Conservation (phyloP, 441 rosid species). For the Breynia disticha region DNA sequence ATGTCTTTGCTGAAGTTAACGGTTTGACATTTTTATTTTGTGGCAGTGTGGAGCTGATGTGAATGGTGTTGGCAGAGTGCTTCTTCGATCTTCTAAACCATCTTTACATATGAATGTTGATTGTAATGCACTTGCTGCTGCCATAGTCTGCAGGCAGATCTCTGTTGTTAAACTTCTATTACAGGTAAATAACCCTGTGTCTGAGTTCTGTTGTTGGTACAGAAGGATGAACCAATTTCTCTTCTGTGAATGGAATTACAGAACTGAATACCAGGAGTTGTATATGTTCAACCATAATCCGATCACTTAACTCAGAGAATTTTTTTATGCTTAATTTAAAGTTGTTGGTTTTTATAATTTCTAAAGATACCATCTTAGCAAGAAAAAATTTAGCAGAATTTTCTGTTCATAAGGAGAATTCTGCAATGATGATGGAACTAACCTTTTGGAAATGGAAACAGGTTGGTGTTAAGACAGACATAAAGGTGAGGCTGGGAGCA, state of each 20-base stretch:
- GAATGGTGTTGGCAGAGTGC: constrained; percentile 52
- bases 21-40: constrained; percentile 11
- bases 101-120: constrained; percentile 73
- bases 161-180: constrained; percentile 56
- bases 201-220: too few species aligned
- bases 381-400: constrained; percentile 3
- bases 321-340: too few species aligned
- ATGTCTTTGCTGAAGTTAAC: constrained; percentile 1
- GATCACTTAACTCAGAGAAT: too few species aligned
- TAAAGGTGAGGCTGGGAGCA: constrained; percentile 68
- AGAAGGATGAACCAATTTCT: too few species aligned
- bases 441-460: constrained; percentile 19
- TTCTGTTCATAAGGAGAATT: too few species aligned
- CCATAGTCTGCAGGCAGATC: constrained; percentile 75
- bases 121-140: constrained; percentile 84
- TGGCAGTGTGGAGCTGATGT: constrained; percentile 83
- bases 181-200: constrained; percentile 37
- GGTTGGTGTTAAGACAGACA: constrained; percentile 61
- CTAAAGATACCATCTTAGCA: too few species aligned
- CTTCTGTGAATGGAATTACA: too few species aligned
- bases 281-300: neutral
- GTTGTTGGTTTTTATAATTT: too few species aligned
- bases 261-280: neutral
- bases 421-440: neutral
- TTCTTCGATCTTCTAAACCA: constrained; percentile 84